Evolutionary conservation across 73 alveolate genomes (phyloP).

Genomic region (Paraurostyla sp.): DNA sequence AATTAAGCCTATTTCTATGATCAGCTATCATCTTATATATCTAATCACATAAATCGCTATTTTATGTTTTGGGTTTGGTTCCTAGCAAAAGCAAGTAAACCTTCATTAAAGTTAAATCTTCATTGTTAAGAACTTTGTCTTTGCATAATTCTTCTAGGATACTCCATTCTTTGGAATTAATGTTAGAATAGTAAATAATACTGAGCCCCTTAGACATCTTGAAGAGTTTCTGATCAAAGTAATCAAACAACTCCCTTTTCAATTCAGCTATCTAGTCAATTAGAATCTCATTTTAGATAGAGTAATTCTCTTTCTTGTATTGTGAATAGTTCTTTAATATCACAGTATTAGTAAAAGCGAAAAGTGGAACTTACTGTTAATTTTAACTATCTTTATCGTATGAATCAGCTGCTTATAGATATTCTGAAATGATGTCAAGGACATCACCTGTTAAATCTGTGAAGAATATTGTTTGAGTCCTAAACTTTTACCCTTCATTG

Average conservation of each 20-base stretch:
- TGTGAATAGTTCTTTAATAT: background rate
- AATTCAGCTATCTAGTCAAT: slow-evolving; percentile 35
- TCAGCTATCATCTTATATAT: background rate
- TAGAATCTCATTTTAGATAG: slow-evolving; percentile 17
- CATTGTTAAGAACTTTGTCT: background rate
- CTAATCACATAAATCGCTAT: background rate
- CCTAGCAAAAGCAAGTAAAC: slow-evolving; percentile 39
- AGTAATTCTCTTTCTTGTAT: slow-evolving; percentile 32
- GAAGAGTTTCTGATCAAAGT: slow-evolving; percentile 44
- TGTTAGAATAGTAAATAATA: slow-evolving; percentile 32
- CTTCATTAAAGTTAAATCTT: slow-evolving; percentile 14
- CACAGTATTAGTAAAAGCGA: slow-evolving; percentile 1
- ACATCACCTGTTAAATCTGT: slow-evolving; percentile 43
- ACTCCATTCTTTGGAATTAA: slow-evolving; percentile 43
- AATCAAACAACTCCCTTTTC: slow-evolving; percentile 44
- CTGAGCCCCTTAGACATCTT: slow-evolving; percentile 33
- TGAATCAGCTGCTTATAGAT: background rate
- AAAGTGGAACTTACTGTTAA: background rate
- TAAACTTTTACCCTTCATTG: no score
- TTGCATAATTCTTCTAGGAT: slow-evolving; percentile 15
- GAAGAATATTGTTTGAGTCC: no score
- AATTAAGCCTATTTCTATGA: slow-evolving; percentile 4
- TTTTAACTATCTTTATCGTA: background rate
- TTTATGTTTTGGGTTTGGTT: background rate
- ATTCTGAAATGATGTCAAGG: slow-evolving; percentile 44